Evolutionary conservation across 179 eudicot genomes (phyloP).

Genomic region (Gypsophila paniculata): DNA sequence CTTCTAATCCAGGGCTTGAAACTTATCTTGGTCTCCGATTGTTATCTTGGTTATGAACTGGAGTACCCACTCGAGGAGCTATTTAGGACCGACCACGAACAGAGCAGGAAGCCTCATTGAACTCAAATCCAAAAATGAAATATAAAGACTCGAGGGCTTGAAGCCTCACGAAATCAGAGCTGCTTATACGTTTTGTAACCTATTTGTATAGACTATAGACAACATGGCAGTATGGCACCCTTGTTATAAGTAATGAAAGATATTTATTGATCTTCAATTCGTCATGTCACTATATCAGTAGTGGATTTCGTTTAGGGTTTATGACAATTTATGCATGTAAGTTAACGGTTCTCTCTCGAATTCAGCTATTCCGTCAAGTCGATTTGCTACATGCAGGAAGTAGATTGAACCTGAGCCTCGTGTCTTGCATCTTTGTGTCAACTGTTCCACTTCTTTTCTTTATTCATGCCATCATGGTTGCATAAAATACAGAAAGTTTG

Average conservation of each 20-base stretch:
- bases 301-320: not conserved
- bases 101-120: not conserved
- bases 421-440: too few species aligned
- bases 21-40: conserved; percentile 82
- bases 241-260: not conserved
- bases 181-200: not conserved
- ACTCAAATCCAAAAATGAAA: not conserved
- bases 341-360: too few species aligned
- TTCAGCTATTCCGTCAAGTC: too few species aligned
- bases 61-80: conserved; percentile 61
- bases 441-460: too few species aligned
- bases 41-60: conserved; percentile 80
- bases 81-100: conserved; percentile 19
- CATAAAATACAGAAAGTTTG: too few species aligned
- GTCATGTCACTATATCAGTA: not conserved
- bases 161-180: not conserved
- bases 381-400: too few species aligned
- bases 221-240: not conserved
- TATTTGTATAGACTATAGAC: not conserved
- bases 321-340: too few species aligned
- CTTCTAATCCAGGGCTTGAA: conserved; percentile 61
- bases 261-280: not conserved
- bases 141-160: not conserved
- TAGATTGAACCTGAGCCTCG: too few species aligned
- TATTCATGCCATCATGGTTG: too few species aligned